Evolutionary conservation across 2,329 filamentous ascomycete species (phyloP).

Genomic region (Rutstroemia sp.): DNA sequence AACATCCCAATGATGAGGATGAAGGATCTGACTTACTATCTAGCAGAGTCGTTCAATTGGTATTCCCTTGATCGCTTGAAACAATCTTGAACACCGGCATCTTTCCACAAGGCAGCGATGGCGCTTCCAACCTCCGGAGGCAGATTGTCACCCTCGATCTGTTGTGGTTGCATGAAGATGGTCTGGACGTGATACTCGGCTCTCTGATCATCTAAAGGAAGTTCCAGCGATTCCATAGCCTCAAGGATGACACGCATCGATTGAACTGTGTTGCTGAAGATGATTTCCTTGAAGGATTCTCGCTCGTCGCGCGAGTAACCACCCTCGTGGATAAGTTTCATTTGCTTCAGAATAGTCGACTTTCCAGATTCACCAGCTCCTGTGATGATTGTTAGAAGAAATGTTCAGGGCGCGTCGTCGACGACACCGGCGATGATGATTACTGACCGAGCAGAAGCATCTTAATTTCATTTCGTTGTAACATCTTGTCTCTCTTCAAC

Average conservation of each 20-base stretch:
- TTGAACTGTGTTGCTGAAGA: slow-evolving; percentile 90
- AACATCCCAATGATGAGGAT: not conserved
- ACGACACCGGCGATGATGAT: not conserved
- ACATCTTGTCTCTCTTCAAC: slow-evolving; percentile 96
- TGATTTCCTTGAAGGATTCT: slow-evolving; percentile 89
- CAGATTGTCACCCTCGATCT: slow-evolving; percentile 78
- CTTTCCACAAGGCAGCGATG: slow-evolving; percentile 77
- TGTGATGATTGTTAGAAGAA: slow-evolving; percentile 14
- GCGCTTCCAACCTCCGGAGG: slow-evolving; percentile 72
- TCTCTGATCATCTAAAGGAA: slow-evolving; percentile 63
- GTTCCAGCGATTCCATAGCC: slow-evolving; percentile 80
- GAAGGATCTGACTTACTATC: slow-evolving; percentile 60
- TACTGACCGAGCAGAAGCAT: slow-evolving; percentile 91
- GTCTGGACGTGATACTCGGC: slow-evolving; percentile 31
- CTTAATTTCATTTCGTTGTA: slow-evolving; percentile 99
- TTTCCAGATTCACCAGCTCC: slow-evolving; percentile 91
- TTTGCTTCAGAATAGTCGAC: slow-evolving; percentile 91
- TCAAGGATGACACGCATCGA: slow-evolving; percentile 88
- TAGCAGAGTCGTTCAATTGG: slow-evolving; percentile 89
- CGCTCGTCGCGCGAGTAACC: slow-evolving; percentile 96
- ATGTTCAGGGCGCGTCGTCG: not conserved
- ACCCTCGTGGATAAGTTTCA: slow-evolving; percentile 99
- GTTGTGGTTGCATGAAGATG: slow-evolving; percentile 33
- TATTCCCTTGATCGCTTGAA: slow-evolving; percentile 82
- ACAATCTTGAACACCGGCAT: slow-evolving; percentile 78